A percentile compares a stretch with the other conserved stretches of the same genome.
Conservation (phyloP, 345 rosid genomes). For the Euphorbia pulcherrima region DNA sequence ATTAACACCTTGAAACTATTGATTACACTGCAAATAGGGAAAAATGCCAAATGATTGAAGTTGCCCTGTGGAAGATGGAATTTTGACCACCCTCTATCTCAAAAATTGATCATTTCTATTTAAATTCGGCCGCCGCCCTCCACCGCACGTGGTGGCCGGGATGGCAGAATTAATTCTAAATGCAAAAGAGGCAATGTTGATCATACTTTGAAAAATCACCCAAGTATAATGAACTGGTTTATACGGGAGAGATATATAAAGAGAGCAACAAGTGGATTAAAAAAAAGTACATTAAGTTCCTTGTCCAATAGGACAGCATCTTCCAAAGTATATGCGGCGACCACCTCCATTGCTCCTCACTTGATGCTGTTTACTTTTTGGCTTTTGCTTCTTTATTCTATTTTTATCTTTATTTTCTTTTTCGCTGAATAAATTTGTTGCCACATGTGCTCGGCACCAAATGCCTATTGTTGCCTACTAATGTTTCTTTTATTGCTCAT, state of each 20-base stretch:
- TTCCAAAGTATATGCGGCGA: conserved; percentile 43
- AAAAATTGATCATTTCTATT: not conserved
- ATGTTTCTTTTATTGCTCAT: too few relatives aligned
- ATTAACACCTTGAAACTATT: too few relatives aligned
- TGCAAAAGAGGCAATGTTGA: too few relatives aligned
- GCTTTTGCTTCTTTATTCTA: not conserved
- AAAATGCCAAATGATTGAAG: conserved; percentile 25
- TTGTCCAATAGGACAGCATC: conserved; percentile 34
- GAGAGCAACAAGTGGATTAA: not conserved
- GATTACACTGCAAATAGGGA: not conserved
- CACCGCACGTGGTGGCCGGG: not conserved
- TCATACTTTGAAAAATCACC: too few relatives aligned
- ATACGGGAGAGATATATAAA: too few relatives aligned
- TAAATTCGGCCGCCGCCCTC: conserved; percentile 13
- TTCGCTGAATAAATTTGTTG: too few relatives aligned
- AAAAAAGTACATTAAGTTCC: not conserved
- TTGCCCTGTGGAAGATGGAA: conserved; percentile 18
- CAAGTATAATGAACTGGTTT: too few relatives aligned
- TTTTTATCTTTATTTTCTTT: conserved; percentile 1
- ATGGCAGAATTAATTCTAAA: too few relatives aligned
- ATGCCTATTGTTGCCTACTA: too few relatives aligned
- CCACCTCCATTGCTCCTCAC: conserved; percentile 21
- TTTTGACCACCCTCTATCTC: not conserved
- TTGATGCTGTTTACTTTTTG: conserved; percentile 10
- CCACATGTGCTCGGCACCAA: too few relatives aligned